Base-by-base conservation (phyloP, 1,284 basidiomycete species). In the Puccinia coronata region DNA sequence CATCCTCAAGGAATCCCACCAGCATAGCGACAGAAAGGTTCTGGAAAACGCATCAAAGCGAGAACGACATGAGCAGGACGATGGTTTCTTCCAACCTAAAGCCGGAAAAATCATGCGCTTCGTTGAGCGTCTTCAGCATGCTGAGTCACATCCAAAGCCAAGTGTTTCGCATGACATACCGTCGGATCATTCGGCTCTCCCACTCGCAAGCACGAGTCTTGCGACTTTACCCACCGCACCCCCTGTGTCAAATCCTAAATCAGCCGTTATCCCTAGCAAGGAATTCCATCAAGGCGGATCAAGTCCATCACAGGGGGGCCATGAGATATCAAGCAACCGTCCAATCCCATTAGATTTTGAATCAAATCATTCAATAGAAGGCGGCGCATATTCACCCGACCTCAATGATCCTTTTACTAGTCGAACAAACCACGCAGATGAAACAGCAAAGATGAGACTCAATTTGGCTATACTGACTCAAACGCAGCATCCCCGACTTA, bases 21-120 rank as follows among this genome's bases (percentile, higher is more conserved):
- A n/a, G 12, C 67, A 51, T 23, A 34, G n/a, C 23, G 51, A 49
- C 31, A 51, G 16, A 28, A 31, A n/a, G 20, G 14, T 20, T 41
- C 25, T 34, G 25, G 55, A 34, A 41, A 59, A 47, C 20, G 39
- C 79, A 8, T 34, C 51, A 41, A 80, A 61, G 47, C 79, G 79
- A 34, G 70, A 71, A 53, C 3, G 59, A 23, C 39, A 61, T 25
- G 70, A 63, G 59, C 70, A 80, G 47, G 79, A 80, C 25, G 79
- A 80, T 39, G 79, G 79, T 3, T 80, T 80, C 55, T 49, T 41
- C 20, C 70, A 80, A 39, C 70, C 79, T 18, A 80, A 80, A 51
- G 69, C 53, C 31, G 70, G 79, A 1, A 80, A 80, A 41, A 73
- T 80, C 59, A 80, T 80, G 79, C 67, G 57, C 28, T 80, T 80